A percentile compares a stretch with the other conserved stretches of the same genome.
These are phyloP conservation scores for Termitomyces sp. DNA, from an alignment of 768 basidiomycete genomes.

Conservation along the genomic window DNA sequence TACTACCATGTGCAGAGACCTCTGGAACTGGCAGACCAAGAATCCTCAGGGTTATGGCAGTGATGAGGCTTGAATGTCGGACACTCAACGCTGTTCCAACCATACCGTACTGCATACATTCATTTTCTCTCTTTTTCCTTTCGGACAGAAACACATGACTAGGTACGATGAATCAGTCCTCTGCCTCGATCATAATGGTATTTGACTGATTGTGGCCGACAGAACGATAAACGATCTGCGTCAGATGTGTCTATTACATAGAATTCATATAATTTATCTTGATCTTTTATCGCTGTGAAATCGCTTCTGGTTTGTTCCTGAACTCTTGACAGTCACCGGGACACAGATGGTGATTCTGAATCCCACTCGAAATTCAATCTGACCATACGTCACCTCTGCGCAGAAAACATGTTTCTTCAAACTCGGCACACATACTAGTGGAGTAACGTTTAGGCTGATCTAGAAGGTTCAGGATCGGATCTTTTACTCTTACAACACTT, in stretches of 20 bases:
- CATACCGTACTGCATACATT: neutral
- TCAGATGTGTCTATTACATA: neutral
- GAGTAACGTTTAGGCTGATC: no score
- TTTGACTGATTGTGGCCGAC: neutral
- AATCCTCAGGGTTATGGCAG: conserved; percentile 70
- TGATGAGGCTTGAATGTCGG: neutral
- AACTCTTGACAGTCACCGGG: neutral
- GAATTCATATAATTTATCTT: neutral
- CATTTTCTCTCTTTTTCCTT: neutral
- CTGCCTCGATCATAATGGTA: neutral
- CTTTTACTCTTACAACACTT: no score
- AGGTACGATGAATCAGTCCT: neutral
- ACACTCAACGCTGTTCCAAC: neutral
- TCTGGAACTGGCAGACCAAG: conserved; percentile 99
- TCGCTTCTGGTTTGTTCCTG: neutral
- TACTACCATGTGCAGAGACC: conserved; percentile 90
- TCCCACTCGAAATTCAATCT: neutral
- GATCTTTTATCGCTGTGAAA: neutral
- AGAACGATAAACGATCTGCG: neutral
- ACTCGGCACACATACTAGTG: no score
- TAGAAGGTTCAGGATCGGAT: no score
- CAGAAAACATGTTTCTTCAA: no score
- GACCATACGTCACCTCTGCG: neutral
- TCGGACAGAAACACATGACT: neutral
- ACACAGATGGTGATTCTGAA: neutral